Conservation (phyloP, 2,329 filamentous ascomycete species). For the Ascochyta viciae-villosae region DNA sequence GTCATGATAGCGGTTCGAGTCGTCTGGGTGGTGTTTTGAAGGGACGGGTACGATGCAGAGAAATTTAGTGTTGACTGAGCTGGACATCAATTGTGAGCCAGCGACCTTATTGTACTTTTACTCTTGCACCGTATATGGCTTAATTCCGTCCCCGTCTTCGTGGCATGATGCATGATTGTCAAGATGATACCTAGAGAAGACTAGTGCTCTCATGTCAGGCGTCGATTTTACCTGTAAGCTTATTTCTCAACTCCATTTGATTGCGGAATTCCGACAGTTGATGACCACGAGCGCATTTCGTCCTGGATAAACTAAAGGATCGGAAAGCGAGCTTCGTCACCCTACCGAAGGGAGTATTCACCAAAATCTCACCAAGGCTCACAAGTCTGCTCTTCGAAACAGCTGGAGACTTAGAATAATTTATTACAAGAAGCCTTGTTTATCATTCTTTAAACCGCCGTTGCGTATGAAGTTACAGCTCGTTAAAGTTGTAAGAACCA, state of each 20-base stretch:
- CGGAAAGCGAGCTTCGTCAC: too few species aligned
- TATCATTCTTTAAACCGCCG: too few species aligned
- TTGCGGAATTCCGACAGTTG: neutral
- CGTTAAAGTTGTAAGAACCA: too few species aligned
- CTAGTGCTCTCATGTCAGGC: neutral
- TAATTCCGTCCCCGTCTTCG: neutral
- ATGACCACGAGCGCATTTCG: too few species aligned
- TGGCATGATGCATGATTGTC: neutral
- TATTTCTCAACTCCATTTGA: neutral
- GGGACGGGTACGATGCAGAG: neutral
- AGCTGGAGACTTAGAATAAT: too few species aligned
- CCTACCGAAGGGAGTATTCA: too few species aligned
- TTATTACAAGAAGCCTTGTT: too few species aligned
- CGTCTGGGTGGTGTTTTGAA: neutral
- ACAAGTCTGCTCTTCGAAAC: too few species aligned
- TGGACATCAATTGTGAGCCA: neutral
- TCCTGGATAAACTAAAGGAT: too few species aligned
- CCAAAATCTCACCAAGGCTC: too few species aligned
- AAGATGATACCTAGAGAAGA: neutral
- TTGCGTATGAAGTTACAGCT: too few species aligned
- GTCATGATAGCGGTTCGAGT: slow-evolving; percentile 19
- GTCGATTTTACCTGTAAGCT: slow-evolving; percentile 10
- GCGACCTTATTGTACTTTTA: neutral
- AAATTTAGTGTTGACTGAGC: neutral
- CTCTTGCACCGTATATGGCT: neutral